Conservation (phyloP, 352 stramenopile genomes). For the Hyaloperonospora arabidopsidis region DNA sequence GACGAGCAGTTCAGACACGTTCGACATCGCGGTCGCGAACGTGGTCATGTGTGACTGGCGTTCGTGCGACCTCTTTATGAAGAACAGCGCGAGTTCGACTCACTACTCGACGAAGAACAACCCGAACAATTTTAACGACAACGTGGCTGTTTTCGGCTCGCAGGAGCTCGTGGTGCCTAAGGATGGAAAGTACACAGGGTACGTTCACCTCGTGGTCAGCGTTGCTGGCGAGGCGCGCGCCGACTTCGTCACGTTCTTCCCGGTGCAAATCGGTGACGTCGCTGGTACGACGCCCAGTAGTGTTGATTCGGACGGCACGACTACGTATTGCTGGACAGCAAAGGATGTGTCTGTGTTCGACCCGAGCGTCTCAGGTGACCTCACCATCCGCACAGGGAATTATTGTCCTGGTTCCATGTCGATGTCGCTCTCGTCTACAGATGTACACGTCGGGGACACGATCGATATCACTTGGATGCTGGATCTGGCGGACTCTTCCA, state of each 20-base stretch:
- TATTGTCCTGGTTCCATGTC: slow-evolving; percentile 66
- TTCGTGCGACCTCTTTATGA: slow-evolving; percentile 61
- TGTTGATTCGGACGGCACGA: slow-evolving; percentile 52
- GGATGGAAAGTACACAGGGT: slow-evolving; percentile 75
- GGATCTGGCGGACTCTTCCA: slow-evolving; percentile 45
- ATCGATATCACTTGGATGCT: slow-evolving; percentile 57
- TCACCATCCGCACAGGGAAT: slow-evolving; percentile 53
- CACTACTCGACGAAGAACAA: slow-evolving; percentile 66
- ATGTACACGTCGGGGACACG: slow-evolving; percentile 39
- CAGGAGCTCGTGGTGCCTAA: slow-evolving; percentile 63
- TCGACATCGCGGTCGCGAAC: slow-evolving; percentile 58
- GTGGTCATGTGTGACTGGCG: slow-evolving; percentile 75
- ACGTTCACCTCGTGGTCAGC: slow-evolving; percentile 60
- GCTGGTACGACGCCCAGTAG: slow-evolving; percentile 39
- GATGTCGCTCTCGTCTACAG: slow-evolving; percentile 44
- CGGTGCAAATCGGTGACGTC: slow-evolving; percentile 59
- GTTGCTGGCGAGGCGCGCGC: slow-evolving; percentile 54
- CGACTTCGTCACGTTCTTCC: slow-evolving; percentile 77
- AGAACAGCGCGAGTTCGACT: slow-evolving; percentile 33
- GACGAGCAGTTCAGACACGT: slow-evolving; percentile 30
- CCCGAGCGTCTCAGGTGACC: slow-evolving; percentile 35
- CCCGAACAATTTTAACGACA: slow-evolving; percentile 51
- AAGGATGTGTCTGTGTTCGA: slow-evolving; percentile 57
- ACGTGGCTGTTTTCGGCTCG: slow-evolving; percentile 50
- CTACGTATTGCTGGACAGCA: slow-evolving; percentile 69